Evolutionary conservation across 176 grass and related monocot genomes (phyloP).

Genomic region (Olyra latifolia): DNA sequence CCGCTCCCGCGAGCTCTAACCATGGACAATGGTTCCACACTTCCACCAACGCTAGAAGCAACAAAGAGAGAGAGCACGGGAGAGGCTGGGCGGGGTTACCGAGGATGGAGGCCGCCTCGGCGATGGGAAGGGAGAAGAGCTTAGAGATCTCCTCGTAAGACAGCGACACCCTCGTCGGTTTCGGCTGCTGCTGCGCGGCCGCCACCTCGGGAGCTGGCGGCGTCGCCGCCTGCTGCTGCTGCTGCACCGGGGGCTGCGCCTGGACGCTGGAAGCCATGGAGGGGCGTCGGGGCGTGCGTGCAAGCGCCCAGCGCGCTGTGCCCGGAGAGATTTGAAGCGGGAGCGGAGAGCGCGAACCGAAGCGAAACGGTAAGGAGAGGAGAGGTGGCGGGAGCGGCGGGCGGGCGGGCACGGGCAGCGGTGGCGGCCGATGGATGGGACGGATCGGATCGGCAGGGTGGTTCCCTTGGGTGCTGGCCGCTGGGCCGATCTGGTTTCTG

Average conservation of each 20-base stretch:
- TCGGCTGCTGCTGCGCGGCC: slow-evolving; percentile 1
- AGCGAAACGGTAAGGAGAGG: background rate
- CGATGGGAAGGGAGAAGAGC: slow-evolving; percentile 87
- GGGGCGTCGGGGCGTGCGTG: background rate
- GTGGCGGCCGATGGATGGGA: slow-evolving; percentile 17
- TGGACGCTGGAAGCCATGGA: slow-evolving; percentile 42
- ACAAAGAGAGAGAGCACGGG: background rate
- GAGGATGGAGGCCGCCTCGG: slow-evolving; percentile 81
- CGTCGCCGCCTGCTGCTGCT: background rate
- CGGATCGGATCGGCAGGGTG: background rate
- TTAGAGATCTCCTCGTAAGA: slow-evolving; percentile 93
- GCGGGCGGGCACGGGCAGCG: background rate
- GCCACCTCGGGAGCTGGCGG: background rate
- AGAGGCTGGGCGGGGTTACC: slow-evolving; percentile 30
- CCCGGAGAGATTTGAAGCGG: slow-evolving; percentile 18
- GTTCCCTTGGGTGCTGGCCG: background rate
- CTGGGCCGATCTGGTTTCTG: background rate
- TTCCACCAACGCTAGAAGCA: background rate
- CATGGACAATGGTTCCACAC: background rate
- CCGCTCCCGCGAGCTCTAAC: background rate
- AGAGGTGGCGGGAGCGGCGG: background rate
- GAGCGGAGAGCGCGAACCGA: slow-evolving; percentile 21
- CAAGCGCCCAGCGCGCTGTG: background rate
- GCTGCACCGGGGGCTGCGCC: slow-evolving; percentile 6
- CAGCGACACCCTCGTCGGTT: slow-evolving; percentile 53